Conservation (phyloP, 352 stramenopile species). For the Phytopythium chamaehyphon region DNA sequence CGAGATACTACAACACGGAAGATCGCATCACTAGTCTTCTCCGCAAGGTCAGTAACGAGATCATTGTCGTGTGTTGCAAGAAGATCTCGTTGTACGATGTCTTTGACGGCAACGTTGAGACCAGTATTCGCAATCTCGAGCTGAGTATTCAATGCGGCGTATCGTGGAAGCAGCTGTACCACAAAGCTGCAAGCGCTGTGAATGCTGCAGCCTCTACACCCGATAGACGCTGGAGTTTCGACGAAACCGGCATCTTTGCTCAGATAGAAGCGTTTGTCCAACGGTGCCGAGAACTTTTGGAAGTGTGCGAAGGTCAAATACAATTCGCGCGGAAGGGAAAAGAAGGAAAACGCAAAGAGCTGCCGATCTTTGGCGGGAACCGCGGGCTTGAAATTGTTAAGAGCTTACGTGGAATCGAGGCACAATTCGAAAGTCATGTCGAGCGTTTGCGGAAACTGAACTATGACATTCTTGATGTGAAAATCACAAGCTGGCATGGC, state of each 20-base stretch:
- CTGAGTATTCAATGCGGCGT: slow-evolving; percentile 92
- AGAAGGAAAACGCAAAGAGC: slow-evolving; percentile 46
- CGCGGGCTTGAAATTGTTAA: slow-evolving; percentile 91
- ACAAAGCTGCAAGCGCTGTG: slow-evolving; percentile 52
- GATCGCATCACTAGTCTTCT: slow-evolving; percentile 91
- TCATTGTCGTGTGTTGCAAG: slow-evolving; percentile 88
- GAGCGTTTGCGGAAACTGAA: slow-evolving; percentile 87
- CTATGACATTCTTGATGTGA: slow-evolving; percentile 95
- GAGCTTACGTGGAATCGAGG: slow-evolving; percentile 89
- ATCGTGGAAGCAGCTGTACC: slow-evolving; percentile 91
- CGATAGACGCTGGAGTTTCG: slow-evolving; percentile 87
- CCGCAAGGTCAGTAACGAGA: slow-evolving; percentile 94
- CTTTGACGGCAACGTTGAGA: slow-evolving; percentile 92
- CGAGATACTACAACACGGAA: slow-evolving; percentile 93
- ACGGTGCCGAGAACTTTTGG: slow-evolving; percentile 91
- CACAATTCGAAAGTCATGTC: slow-evolving; percentile 90
- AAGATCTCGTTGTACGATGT: slow-evolving; percentile 89
- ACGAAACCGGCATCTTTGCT: slow-evolving; percentile 94
- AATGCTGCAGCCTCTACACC: slow-evolving; percentile 42
- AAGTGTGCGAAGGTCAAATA: slow-evolving; percentile 94
- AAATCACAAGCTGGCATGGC: slow-evolving; percentile 93
- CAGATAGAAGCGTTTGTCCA: slow-evolving; percentile 96
- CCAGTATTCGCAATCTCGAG: slow-evolving; percentile 85
- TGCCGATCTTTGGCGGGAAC: slow-evolving; percentile 91
- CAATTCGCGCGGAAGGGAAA: slow-evolving; percentile 91